Conservation (phyloP, 805 yeast genomes). For the Ogataea parapolymorpha region DNA sequence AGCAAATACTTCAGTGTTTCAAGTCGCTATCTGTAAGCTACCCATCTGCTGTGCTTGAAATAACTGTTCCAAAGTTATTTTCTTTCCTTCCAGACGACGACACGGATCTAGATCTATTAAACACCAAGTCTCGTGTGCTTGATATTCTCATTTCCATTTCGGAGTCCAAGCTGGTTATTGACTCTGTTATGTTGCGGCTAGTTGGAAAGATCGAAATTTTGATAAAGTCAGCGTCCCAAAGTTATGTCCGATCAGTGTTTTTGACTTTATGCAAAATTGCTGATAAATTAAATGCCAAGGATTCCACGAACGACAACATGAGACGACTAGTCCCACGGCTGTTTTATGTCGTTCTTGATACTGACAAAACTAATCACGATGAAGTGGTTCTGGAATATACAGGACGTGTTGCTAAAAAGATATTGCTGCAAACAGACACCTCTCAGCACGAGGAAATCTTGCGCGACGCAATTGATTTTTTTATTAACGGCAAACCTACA, state of each 20-base stretch:
- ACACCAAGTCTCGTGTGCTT: slow-evolving; percentile 33
- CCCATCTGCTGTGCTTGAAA: slow-evolving; percentile 43
- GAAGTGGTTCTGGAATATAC: slow-evolving; percentile 35
- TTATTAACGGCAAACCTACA: slow-evolving; percentile 28
- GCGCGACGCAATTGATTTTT: slow-evolving; percentile 35
- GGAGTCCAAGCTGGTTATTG: slow-evolving; percentile 42
- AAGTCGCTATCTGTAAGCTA: slow-evolving; percentile 40
- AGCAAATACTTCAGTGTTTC: slow-evolving; percentile 54
- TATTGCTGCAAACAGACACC: slow-evolving; percentile 38
- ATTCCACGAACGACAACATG: slow-evolving; percentile 35
- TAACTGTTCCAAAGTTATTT: slow-evolving; percentile 50
- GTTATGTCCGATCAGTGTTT: slow-evolving; percentile 27
- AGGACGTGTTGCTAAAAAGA: slow-evolving; percentile 41
- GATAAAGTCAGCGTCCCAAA: slow-evolving; percentile 11
- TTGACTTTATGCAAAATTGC: slow-evolving; percentile 20
- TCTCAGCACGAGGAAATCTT: slow-evolving; percentile 46
- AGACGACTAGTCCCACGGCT: slow-evolving; percentile 42
- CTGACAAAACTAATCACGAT: slow-evolving; percentile 15
- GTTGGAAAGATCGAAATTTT: slow-evolving; percentile 36
- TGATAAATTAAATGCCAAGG: slow-evolving; percentile 11
- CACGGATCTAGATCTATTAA: not conserved
- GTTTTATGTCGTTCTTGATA: slow-evolving; percentile 20
- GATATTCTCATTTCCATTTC: slow-evolving; percentile 37
- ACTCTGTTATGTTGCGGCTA: slow-evolving; percentile 41
- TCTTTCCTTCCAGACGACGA: slow-evolving; percentile 45